phyloP scores from a whole-genome alignment of 371 early-diverging fungal genomes.

The Nosema muscidifuracis region DNA sequence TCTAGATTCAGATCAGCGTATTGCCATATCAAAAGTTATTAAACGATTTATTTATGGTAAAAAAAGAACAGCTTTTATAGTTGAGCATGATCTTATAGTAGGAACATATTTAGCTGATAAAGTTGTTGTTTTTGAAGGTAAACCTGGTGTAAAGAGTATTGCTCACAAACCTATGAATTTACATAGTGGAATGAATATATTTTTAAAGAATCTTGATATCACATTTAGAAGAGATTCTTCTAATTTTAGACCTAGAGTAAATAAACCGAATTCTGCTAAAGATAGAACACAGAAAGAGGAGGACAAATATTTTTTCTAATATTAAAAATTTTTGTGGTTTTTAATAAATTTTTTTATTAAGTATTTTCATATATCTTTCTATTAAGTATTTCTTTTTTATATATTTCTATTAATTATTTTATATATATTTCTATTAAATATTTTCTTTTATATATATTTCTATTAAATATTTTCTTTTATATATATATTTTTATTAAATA shows the following conservation, averaged over 20 bases:
- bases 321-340: background rate
- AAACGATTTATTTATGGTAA: slow-evolving; percentile 91
- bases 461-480: no score
- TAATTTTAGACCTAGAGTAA: slow-evolving; percentile 95
- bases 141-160: slow-evolving; percentile 69
- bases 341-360: background rate
- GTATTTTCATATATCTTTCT: no score
- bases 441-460: no score
- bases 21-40: slow-evolving; percentile 94
- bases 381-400: no score
- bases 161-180: slow-evolving; percentile 81
- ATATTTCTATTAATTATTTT: no score
- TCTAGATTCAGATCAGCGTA: slow-evolving; percentile 98
- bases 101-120: slow-evolving; percentile 99
- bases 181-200: slow-evolving; percentile 91
- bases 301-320: slow-evolving; percentile 84
- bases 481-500: no score
- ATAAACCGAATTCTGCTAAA: slow-evolving; percentile 88
- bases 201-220: slow-evolving; percentile 83
- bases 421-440: no score
- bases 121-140: slow-evolving; percentile 92
- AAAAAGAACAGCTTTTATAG: slow-evolving; percentile 94
- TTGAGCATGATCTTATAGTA: slow-evolving; percentile 99
- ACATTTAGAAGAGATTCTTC: slow-evolving; percentile 97
- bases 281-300: slow-evolving; percentile 91